Conservation (phyloP, 129 eudicot species). For the Erigeron canadensis region DNA sequence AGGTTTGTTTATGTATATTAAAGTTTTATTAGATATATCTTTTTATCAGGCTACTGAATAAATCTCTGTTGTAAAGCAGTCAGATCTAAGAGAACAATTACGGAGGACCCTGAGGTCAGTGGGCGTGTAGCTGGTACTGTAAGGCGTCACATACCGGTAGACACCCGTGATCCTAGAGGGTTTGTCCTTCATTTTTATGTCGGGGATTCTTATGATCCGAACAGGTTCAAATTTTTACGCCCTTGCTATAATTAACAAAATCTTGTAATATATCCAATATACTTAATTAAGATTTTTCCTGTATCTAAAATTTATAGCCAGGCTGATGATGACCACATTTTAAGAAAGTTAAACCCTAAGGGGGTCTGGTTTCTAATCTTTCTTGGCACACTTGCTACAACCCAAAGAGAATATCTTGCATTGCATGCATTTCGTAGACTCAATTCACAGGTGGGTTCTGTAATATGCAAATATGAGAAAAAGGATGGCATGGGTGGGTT, state of each 20-base stretch:
- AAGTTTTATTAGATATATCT: neutral
- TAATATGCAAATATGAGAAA: slow-evolving; percentile 8
- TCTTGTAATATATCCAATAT: neutral
- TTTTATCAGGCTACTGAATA: neutral
- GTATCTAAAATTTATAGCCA: slow-evolving; percentile 39
- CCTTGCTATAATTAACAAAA: neutral
- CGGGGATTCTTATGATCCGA: slow-evolving; percentile 79
- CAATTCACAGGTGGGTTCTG: slow-evolving; percentile 66
- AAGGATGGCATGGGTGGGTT: neutral
- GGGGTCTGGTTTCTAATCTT: slow-evolving; percentile 80
- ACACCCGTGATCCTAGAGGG: slow-evolving; percentile 84
- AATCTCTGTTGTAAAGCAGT: slow-evolving; percentile 43
- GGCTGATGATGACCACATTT: slow-evolving; percentile 68
- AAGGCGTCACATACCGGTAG: slow-evolving; percentile 84
- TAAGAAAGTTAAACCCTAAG: slow-evolving; percentile 68
- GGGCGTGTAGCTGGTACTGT: slow-evolving; percentile 96
- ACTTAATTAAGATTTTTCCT: slow-evolving; percentile 15
- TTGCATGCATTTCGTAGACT: slow-evolving; percentile 95
- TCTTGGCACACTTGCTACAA: slow-evolving; percentile 93
- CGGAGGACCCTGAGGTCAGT: slow-evolving; percentile 66
- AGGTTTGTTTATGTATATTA: slow-evolving; percentile 41
- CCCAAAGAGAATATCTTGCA: slow-evolving; percentile 89
- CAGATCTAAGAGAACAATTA: slow-evolving; percentile 52
- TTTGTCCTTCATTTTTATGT: slow-evolving; percentile 90
- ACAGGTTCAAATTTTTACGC: slow-evolving; percentile 40